A percentile compares a stretch with the other conserved stretches of the same genome.
Conservation (phyloP, 148 eudicot species). For the Polygonum aviculare region DNA sequence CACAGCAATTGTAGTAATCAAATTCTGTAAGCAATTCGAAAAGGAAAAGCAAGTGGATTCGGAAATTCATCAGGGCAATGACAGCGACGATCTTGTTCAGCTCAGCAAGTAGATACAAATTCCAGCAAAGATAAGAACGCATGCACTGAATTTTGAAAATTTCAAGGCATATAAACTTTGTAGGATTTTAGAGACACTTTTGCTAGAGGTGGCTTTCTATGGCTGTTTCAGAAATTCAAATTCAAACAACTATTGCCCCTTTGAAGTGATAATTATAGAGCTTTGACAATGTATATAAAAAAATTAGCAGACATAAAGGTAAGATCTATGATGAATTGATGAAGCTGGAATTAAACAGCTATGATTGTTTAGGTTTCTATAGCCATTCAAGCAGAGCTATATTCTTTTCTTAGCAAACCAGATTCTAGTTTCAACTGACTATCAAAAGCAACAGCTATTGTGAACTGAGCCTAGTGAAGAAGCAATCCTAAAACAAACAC, state of each 20-base stretch:
- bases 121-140: background rate
- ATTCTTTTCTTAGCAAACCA: background rate
- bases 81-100: background rate
- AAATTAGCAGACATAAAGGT: background rate
- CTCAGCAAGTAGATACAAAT: background rate
- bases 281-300: background rate
- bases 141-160: background rate
- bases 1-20: no score
- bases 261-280: background rate
- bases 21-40: background rate
- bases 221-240: no score
- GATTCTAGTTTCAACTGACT: background rate
- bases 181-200: background rate
- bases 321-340: background rate
- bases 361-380: background rate
- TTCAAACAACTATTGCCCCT: background rate
- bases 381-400: background rate
- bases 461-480: background rate
- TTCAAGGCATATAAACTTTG: background rate
- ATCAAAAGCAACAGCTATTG: background rate
- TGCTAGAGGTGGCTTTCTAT: background rate
- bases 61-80: constrained; percentile 55
- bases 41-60: background rate
- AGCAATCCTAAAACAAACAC: background rate
- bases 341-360: background rate